Evolutionary conservation across 1,139 yeast species (phyloP).

Genomic region (Kodamaea alishanica): DNA sequence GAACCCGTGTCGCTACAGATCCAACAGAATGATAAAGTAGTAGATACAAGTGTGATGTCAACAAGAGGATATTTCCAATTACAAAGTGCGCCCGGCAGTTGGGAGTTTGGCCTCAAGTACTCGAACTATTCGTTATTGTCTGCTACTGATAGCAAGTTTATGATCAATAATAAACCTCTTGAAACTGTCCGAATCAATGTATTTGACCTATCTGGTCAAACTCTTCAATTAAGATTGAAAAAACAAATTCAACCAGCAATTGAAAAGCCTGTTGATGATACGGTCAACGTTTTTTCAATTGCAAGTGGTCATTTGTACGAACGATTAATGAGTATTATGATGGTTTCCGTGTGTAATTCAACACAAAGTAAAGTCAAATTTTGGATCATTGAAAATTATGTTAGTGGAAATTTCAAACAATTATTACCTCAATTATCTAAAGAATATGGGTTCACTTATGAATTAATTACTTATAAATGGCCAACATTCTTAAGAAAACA

Average conservation of each 20-base stretch:
- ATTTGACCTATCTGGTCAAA: conserved; percentile 44
- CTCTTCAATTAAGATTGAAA: conserved; percentile 18
- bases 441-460: conserved; percentile 60
- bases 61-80: conserved; percentile 75
- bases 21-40: conserved; percentile 10
- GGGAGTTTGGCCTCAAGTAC: conserved; percentile 46
- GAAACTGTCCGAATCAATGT: conserved; percentile 24
- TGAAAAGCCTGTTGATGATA: conserved; percentile 44
- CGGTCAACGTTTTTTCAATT: conserved; percentile 71
- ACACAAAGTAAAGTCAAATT: conserved; percentile 67
- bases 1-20: conserved; percentile 49
- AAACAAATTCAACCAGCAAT: background rate
- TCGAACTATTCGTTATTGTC: conserved; percentile 46
- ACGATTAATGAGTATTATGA: conserved; percentile 70
- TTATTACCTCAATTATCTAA: conserved; percentile 60
- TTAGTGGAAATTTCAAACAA: conserved; percentile 64
- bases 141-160: conserved; percentile 27
- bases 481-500: conserved; percentile 85
- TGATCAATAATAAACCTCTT: conserved; percentile 20
- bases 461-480: conserved; percentile 82
- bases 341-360: conserved; percentile 65
- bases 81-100: conserved; percentile 64
- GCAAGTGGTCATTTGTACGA: conserved; percentile 82
- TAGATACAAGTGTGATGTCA: conserved; percentile 69
- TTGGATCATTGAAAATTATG: conserved; percentile 81